Evolutionary conservation across 2,329 filamentous ascomycete genomes (phyloP).

Genomic region (Cadophora malorum): DNA sequence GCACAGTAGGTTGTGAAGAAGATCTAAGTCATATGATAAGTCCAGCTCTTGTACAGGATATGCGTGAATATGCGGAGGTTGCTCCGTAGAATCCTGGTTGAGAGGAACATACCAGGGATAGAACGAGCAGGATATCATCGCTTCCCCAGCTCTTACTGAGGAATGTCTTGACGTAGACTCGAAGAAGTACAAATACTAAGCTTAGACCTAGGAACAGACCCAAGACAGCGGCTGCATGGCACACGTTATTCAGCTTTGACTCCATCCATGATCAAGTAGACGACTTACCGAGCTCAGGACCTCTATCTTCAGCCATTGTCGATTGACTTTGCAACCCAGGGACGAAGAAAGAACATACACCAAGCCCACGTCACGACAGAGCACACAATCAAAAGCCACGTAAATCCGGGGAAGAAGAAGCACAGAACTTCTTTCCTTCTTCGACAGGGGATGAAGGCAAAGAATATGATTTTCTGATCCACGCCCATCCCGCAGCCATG

Average conservation of each 20-base stretch:
- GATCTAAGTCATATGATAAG: conserved; percentile 25
- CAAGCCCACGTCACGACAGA: background rate
- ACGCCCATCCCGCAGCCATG: conserved; percentile 9
- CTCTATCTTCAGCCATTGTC: conserved; percentile 28
- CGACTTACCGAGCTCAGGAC: conserved; percentile 31
- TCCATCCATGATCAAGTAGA: background rate
- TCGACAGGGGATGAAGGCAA: background rate
- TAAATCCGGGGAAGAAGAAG: background rate
- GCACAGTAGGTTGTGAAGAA: conserved; percentile 34
- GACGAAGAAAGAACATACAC: background rate
- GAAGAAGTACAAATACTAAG: conserved; percentile 37
- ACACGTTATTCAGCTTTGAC: conserved; percentile 17
- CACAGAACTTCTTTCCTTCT: background rate
- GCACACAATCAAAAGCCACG: background rate
- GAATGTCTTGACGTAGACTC: conserved; percentile 37
- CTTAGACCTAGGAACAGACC: conserved; percentile 35
- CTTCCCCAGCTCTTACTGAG: conserved; percentile 37
- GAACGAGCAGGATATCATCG: conserved; percentile 38
- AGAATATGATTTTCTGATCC: background rate
- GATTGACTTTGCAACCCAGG: background rate
- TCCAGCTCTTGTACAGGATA: background rate
- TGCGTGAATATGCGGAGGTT: background rate
- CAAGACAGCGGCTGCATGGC: conserved; percentile 31
- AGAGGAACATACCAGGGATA: conserved; percentile 32
- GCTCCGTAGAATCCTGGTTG: background rate